Evolutionary conservation across 179 eudicot genomes (phyloP), one percentile per base, ranked within the genome.

Genomic region (Sideroxylon spinosum): DNA sequence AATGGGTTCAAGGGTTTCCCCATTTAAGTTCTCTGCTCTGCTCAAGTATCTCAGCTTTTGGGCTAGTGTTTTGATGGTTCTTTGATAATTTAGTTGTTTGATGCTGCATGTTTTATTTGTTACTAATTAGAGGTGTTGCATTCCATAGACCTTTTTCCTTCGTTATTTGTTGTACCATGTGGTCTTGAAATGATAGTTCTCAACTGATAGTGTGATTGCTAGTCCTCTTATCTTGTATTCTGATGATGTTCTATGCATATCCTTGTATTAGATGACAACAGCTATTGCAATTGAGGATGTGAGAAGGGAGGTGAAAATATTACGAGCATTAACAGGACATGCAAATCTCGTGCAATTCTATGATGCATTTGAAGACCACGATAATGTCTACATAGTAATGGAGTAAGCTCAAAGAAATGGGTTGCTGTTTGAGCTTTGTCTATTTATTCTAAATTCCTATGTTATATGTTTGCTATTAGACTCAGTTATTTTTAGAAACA

Each of bases 221-320:
- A 46, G 52, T 1, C 16, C 64, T 56, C 16, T 73, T 57, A 25
- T 37, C 67, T n/a, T 53, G 14, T 29, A 50, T 46, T 20, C n/a
- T 20, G 7, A 6, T 26, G 53, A 12, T 73, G 28, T 16, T 76
- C 20, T 74, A 4, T 7, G 23, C 69, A 44, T 70, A 52, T 75
- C n/a, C 59, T 59, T 75, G 3, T 29, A 29, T 29, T 29, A 87
- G 93, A 86, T 88, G 93, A 86, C 90, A n/a, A 87, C 91, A 2
- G 89, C 89, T 23, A 85, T 90, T 72, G 90, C 93, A 19, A 86
- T 88, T 32, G 93, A 90, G 84, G 93, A 88, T 74, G 91, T 90
- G 67, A 85, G 93, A 75, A 79, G 90, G 74, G 93, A 90, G 80
- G 89, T 90, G 69, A 88, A 87, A 69, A 90, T 90, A 59, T 80